These are phyloP conservation scores for Citrullus mucosospermus DNA, from an alignment of 306 rosid genomes.

Conservation along the genomic window DNA sequence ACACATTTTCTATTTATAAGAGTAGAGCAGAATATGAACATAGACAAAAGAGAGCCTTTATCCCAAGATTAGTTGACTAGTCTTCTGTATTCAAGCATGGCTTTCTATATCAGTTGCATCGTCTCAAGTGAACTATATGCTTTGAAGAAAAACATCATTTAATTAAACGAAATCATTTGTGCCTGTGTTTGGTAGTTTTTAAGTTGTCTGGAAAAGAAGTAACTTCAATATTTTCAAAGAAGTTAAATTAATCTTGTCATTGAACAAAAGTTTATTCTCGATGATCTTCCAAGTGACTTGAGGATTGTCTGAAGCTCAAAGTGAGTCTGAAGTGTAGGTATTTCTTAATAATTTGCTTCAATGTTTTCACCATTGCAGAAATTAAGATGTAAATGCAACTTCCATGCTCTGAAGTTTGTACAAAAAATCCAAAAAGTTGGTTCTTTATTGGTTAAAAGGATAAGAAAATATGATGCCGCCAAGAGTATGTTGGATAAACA, in stretches of 20 bases:
- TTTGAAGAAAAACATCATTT: background rate
- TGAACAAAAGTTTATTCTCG: background rate
- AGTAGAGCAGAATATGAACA: background rate
- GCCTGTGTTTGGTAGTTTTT: background rate
- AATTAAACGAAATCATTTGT: background rate
- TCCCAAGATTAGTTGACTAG: background rate
- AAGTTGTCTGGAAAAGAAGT: background rate
- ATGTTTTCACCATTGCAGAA: conserved; percentile 33
- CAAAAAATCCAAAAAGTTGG: conserved; percentile 73
- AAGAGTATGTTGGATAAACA: conserved; percentile 52
- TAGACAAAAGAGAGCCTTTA: background rate
- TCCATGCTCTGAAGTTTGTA: conserved; percentile 67
- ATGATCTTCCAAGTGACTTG: background rate
- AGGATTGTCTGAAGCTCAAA: background rate
- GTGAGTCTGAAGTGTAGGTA: background rate
- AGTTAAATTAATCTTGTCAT: background rate
- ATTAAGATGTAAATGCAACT: conserved; percentile 94
- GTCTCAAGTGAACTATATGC: background rate
- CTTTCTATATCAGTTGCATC: background rate
- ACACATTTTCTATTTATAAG: background rate
- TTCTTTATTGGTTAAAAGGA: conserved; percentile 54
- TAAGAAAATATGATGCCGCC: conserved; percentile 41
- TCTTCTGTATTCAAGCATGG: background rate
- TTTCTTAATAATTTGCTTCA: background rate
- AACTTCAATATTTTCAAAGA: background rate